Evolutionary conservation across 106 monocot genomes (phyloP), one percentile per base, ranked within the genome.

Genomic region (Platanthera zijinensis): DNA sequence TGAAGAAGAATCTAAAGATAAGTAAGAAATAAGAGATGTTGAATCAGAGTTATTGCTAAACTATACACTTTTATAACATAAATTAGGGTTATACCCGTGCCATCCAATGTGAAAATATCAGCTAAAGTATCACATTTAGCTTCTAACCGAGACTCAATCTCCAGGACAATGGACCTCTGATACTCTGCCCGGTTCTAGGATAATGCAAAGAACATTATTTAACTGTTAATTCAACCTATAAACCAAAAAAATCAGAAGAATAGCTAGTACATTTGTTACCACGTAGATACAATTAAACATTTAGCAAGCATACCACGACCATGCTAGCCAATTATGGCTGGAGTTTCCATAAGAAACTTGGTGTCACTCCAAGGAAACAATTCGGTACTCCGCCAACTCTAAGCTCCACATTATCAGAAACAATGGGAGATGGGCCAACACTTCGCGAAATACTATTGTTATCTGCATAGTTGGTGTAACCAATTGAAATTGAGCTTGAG

Each of bases 381-480:
- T 94, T 84, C 69, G 92, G 90, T 9, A 94, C 94, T 19, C 99
- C 99, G 62, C 94, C 94, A 83, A 99, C 89, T 61, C 90, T 91
- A 82, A 88, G 86, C 61, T 99, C 99, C 63, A 49, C 78, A 32
- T 18, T 14, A 78, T 88, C 89, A 69, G 83, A 80, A 80, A 18
- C 77, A 79, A 52, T 76, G 51, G 76, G 67, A 76, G 75, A 75
- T 78, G 72, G 56, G 75, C 79, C 17, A 64, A 64, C 56, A 75
- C 57, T 80, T 51, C 77, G 64, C 62, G 79, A 39, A 78, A 71
- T 73, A 39, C 59, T 73, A 57, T 74, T 86, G 78, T 78, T 87
- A 81, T 74, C 86, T 78, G 81, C 11, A 71, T 74, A 83, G 48
- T 80, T 90, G 69, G 63, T 82, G 51, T 77, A 88, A 62, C 75